phyloP scores from a whole-genome alignment of 176 grass and related monocot genomes.

The Aegilops umbellulata region DNA sequence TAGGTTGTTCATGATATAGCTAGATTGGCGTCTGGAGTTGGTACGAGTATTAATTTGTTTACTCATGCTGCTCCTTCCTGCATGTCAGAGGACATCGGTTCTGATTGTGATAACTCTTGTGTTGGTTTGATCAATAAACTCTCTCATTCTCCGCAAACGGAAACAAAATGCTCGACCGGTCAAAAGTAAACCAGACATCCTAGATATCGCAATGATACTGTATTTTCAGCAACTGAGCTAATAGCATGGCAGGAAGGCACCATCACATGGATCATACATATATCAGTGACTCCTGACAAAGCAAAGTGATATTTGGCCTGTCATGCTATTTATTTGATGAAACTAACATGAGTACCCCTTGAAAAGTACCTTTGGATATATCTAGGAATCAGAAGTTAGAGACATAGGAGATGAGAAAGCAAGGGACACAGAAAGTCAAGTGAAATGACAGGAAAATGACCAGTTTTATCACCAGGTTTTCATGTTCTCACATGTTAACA shows the following conservation, averaged over 20 bases:
- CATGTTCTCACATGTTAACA: not conserved
- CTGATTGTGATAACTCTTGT: not conserved
- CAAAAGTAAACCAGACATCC: slow-evolving; percentile 8
- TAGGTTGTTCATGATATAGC: not conserved
- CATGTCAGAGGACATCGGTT: not conserved
- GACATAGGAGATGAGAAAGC: not conserved
- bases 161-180: not conserved
- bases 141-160: not conserved
- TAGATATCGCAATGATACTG: not conserved
- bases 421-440: not conserved
- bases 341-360: not conserved
- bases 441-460: not conserved
- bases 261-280: slow-evolving; percentile 9
- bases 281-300: not conserved
- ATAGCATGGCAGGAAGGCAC: slow-evolving; percentile 10
- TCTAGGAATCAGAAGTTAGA: not conserved
- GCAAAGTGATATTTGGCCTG: not conserved
- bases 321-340: not conserved
- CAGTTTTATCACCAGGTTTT: not conserved
- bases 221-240: not conserved
- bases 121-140: not conserved
- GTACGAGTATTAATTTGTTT: not conserved
- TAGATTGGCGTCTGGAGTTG: not conserved
- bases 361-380: not conserved
- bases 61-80: not conserved